Evolutionary conservation across 228 moss, liverwort and hornwort genomes (phyloP).

Genomic region (Sphagnum fallax): DNA sequence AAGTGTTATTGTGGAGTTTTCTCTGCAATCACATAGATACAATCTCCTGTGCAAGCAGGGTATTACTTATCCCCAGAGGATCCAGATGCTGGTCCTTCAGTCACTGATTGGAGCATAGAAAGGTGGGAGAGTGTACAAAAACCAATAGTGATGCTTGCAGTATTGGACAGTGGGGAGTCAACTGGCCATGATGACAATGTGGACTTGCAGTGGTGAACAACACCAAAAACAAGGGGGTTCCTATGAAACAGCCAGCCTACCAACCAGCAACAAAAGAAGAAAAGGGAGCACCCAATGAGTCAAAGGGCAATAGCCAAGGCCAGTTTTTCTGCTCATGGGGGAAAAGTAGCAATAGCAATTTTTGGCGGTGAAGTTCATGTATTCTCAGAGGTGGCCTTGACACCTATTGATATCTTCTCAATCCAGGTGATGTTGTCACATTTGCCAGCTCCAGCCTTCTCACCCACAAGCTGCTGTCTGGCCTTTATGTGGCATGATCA

Average conservation of each 20-base stretch:
- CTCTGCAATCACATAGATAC: no score
- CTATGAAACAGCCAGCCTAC: slow-evolving; percentile 5
- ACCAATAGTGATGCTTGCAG: slow-evolving; percentile 75
- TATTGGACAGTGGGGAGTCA: slow-evolving; percentile 59
- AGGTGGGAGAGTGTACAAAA: slow-evolving; percentile 82
- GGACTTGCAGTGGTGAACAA: slow-evolving; percentile 64
- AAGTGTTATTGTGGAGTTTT: no score
- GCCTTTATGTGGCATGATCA: slow-evolving; percentile 83
- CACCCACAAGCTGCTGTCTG: slow-evolving; percentile 88
- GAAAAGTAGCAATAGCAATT: slow-evolving; percentile 68
- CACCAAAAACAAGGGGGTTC: slow-evolving; percentile 19
- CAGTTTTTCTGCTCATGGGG: slow-evolving; percentile 69
- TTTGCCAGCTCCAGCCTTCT: slow-evolving; percentile 79
- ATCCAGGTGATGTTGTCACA: slow-evolving; percentile 42
- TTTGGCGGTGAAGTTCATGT: slow-evolving; percentile 78
- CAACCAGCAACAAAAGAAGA: slow-evolving; percentile 5
- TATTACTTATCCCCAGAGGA: slow-evolving; percentile 85
- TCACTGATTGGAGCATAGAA: slow-evolving; percentile 89
- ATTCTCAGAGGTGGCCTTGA: slow-evolving; percentile 51
- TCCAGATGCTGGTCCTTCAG: slow-evolving; percentile 72
- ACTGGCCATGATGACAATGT: slow-evolving; percentile 55
- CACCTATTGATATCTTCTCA: slow-evolving; percentile 57
- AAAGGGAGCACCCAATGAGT: slow-evolving; percentile 47
- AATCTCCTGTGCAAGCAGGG: slow-evolving; percentile 29
- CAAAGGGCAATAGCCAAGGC: slow-evolving; percentile 64